Evolutionary conservation across 2,329 filamentous ascomycete species (phyloP), one percentile per base, ranked within the genome.

Genomic region (Aspergillus novoparasiticus): DNA sequence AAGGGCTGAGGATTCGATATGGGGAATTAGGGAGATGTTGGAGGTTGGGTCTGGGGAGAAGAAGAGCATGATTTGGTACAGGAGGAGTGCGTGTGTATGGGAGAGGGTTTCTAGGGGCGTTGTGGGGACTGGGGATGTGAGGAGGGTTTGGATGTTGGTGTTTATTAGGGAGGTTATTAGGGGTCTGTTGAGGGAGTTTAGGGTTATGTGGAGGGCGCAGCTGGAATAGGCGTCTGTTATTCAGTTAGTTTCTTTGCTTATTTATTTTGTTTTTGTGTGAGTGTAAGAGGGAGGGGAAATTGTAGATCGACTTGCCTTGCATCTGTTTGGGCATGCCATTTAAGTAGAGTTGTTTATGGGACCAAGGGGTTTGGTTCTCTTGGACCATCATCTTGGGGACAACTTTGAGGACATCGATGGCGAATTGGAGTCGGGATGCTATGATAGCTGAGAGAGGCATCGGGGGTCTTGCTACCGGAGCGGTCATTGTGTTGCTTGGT

Each of bases 151-250:
- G 6, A 80, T 77, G 26, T 80, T 80, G 26, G 76, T 73, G 19
- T 82, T 79, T 61, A 87, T 82, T 51, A 80, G 80, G 2, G 81
- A 79, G 23, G 83, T 73, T n/a, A 88, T 80, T 28, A 85, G 71
- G 11, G 78, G 75, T 0, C 79, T 72, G 66, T 87, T 88, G 21
- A 71, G 68, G 0, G 77, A 64, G 54, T 83, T 87, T 65, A 81
- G 85, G 11, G 82, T 76, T 50, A 83, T 74, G 66, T 85, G 85
- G 0, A 88, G 72, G 1, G 84, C 83, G 68, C 85, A 87, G 30
- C 82, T 80, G 4, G 84, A 80, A 63, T 83, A 76, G 0, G 83
- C 84, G 65, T 87, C 85, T 85, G 55, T 43, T 16, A 1, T 11
- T 3, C 9, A n/a, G 14, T 54, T 45, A 53, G 30, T 23, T 23